phyloP scores from a whole-genome alignment of 1,139 yeast genomes.

The Yamadazyma songkhlaensis region DNA sequence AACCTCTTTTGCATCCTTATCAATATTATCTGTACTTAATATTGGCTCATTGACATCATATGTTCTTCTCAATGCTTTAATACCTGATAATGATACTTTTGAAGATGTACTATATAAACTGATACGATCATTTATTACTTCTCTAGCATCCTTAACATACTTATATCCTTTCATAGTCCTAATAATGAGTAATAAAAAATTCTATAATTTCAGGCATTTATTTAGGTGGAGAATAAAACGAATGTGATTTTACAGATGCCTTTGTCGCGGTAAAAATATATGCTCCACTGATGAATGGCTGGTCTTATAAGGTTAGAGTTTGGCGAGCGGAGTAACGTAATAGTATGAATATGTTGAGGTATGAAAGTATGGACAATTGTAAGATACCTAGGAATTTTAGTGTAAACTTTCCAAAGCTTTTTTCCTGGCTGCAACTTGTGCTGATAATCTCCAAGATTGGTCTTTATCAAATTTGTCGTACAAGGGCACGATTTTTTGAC shows the following conservation, averaged over 20 bases:
- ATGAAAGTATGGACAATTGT: too few relatives aligned
- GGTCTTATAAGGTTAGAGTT: too few relatives aligned
- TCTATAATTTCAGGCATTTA: background rate
- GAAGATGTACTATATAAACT: constrained; percentile 28
- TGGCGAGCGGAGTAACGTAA: too few relatives aligned
- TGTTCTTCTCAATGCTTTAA: constrained; percentile 26
- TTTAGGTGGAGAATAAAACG: constrained; percentile 2
- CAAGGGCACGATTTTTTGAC: constrained; percentile 59
- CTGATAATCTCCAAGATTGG: constrained; percentile 43
- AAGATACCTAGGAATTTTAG: too few relatives aligned
- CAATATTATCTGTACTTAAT: constrained; percentile 10
- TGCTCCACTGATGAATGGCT: too few relatives aligned
- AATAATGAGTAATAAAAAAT: background rate
- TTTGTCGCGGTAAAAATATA: too few relatives aligned
- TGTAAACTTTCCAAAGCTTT: constrained; percentile 20
- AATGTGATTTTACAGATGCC: background rate
- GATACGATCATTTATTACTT: constrained; percentile 31
- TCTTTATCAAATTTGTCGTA: constrained; percentile 54
- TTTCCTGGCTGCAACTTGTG: constrained; percentile 32
- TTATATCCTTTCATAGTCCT: constrained; percentile 15
- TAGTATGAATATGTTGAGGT: too few relatives aligned
- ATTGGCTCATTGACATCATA: constrained; percentile 21
- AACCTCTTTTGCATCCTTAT: background rate
- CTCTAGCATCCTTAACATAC: constrained; percentile 22
- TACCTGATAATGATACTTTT: constrained; percentile 24